These are phyloP conservation scores for Alternaria sp. DNA, from an alignment of 2,329 filamentous ascomycete species.

Conservation along the genomic window DNA sequence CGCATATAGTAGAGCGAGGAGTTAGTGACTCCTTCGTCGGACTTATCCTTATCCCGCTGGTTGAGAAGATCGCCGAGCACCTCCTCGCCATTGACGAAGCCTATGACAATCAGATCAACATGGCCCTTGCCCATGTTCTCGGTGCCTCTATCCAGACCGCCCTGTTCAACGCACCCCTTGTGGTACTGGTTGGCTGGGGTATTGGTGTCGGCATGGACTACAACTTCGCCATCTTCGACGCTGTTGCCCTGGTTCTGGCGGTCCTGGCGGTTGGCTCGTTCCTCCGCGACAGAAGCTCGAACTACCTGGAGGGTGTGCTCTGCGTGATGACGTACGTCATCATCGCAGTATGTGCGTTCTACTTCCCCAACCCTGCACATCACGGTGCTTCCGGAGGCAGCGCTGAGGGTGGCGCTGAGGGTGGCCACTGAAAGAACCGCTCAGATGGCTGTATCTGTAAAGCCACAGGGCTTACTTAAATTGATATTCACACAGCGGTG, in stretches of 20 bases:
- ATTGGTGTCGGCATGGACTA: constrained; percentile 71
- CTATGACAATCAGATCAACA: constrained; percentile 83
- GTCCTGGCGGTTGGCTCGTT: constrained; percentile 90
- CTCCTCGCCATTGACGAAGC: constrained; percentile 85
- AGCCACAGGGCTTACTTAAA: not conserved
- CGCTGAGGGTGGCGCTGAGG: not conserved
- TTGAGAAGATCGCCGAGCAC: constrained; percentile 85
- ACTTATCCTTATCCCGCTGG: constrained; percentile 79
- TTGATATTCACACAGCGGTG: not conserved
- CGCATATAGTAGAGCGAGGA: constrained; percentile 61
- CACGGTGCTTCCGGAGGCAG: constrained; percentile 18
- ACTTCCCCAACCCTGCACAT: constrained; percentile 61
- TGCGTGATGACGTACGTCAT: constrained; percentile 74
- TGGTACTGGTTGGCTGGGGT: constrained; percentile 85
- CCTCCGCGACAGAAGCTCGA: constrained; percentile 84
- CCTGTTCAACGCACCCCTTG: constrained; percentile 82
- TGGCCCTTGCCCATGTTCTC: constrained; percentile 83
- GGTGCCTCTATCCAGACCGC: constrained; percentile 89
- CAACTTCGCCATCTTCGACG: constrained; percentile 86
- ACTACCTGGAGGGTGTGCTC: constrained; percentile 86
- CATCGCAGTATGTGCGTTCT: constrained; percentile 67
- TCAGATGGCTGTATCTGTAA: not conserved
- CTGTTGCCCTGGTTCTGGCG: constrained; percentile 78
- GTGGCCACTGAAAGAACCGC: not conserved
- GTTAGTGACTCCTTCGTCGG: constrained; percentile 64